Evolutionary conservation across 768 basidiomycete species (phyloP).

Genomic region (Lenzites betulinus): DNA sequence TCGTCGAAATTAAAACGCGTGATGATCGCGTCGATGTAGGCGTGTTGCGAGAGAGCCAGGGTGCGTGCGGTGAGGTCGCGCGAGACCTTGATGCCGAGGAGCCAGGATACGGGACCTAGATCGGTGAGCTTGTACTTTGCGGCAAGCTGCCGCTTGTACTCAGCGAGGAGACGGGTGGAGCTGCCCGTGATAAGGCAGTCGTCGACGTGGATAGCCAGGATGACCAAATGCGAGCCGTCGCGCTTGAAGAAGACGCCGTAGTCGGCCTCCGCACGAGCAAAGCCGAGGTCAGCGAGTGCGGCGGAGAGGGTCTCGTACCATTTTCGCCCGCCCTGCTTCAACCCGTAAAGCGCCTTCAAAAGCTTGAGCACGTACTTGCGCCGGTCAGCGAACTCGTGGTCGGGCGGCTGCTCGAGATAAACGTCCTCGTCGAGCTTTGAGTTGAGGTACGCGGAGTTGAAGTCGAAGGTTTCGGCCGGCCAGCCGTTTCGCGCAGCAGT

Average conservation of each 20-base stretch:
- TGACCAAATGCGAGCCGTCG: not conserved
- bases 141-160: too few relatives aligned
- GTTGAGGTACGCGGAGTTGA: constrained; percentile 18
- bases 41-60: constrained; percentile 26
- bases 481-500: constrained; percentile 27
- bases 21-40: constrained; percentile 37
- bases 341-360: constrained; percentile 35
- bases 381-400: constrained; percentile 2
- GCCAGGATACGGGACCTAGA: not conserved
- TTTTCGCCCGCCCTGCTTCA: constrained; percentile 34
- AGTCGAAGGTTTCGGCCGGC: constrained; percentile 14
- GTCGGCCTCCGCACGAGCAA: not conserved
- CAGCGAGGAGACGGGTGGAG: not conserved
- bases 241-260: not conserved
- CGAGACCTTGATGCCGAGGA: constrained; percentile 26
- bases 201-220: not conserved
- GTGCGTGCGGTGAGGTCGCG: constrained; percentile 22
- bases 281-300: constrained; percentile 1
- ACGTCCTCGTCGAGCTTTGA: constrained; percentile 4
- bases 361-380: constrained; percentile 8
- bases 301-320: constrained; percentile 31
- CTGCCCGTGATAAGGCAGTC: not conserved
- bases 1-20: constrained; percentile 30
- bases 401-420: constrained; percentile 15
- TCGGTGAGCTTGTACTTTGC: too few relatives aligned